These are phyloP conservation scores for Suillus occidentalis DNA, from an alignment of 768 basidiomycete genomes.

Conservation along the genomic window DNA sequence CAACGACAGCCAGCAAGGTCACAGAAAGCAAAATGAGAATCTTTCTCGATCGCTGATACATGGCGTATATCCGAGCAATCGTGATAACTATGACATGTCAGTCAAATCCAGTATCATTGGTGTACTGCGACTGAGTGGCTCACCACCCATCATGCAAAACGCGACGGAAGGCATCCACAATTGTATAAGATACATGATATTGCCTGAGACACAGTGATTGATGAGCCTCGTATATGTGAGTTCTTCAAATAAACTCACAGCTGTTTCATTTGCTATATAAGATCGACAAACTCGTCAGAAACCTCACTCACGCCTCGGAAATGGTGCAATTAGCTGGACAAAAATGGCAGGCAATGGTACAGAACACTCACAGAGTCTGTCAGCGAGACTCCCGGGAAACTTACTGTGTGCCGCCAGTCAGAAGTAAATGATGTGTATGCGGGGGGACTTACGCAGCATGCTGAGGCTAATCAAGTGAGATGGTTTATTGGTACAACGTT, in stretches of 20 bases:
- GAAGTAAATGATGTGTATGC: background rate
- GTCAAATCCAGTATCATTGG: background rate
- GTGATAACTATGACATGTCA: background rate
- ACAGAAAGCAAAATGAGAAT: background rate
- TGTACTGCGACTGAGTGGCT: background rate
- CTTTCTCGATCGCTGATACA: background rate
- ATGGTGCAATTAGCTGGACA: background rate
- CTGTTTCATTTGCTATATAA: background rate
- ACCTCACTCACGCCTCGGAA: background rate
- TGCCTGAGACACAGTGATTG: background rate
- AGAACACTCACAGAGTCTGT: background rate
- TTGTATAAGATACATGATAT: background rate
- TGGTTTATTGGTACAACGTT: background rate
- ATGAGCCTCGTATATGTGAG: background rate
- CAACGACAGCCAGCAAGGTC: background rate
- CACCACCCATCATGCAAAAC: background rate
- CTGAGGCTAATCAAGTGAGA: background rate
- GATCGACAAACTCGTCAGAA: background rate
- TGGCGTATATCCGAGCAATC: background rate
- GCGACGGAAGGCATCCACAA: background rate
- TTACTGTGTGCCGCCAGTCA: background rate
- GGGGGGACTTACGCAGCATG: background rate
- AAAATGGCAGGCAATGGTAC: background rate
- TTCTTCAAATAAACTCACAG: background rate
- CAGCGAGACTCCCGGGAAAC: background rate